Evolutionary conservation across 139 green algal genomes (phyloP), one percentile per base, ranked within the genome.

Genomic region (Chlorella sp.): DNA sequence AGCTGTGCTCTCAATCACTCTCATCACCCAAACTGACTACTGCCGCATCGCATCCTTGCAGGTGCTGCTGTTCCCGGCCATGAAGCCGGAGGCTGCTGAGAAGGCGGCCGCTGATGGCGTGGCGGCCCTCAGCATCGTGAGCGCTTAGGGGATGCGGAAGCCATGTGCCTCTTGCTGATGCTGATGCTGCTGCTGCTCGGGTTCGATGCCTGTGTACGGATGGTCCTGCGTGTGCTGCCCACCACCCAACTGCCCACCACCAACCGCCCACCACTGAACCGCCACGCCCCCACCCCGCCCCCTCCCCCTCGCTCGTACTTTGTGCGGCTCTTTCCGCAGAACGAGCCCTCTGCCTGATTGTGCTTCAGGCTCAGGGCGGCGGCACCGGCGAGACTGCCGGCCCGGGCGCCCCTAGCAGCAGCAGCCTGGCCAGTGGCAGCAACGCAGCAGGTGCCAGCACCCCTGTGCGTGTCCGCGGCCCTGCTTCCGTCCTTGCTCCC

Each of bases 31-130:
- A 19, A 74, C 26, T 16, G 26, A 36, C 24, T 34, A 28, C n/a
- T 26, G 6, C 34, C 22, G 30, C 58, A 34, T 68, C 22, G 7
- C 32, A 54, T 69, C 80, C 43, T 48, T 81, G 77, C 91, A 99
- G 94, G 96, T 99, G 64, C 92, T 99, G 72, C 90, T 99, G 64
- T 99, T 99, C 93, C 97, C 97, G 22, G 97, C 97, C 13, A 99
- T 99, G 97, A 99, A 99, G 93, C 97, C 97, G 3, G 93, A 98
- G 54, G 32, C 60, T 4, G 40, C 38, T 8, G 58, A 43, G 9
- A 54, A 54, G n/a, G 46, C 74, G 48, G 74, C 74, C n/a, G 22
- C 48, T 11, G 77, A 83, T 22, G 64, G 79, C 43, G 34, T 84
- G 43, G 79, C 64, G 8, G 79, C 64, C 17, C 64, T 84, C 13